Conservation (phyloP, 352 stramenopile genomes). For the Phytophthora boehmeriae region DNA sequence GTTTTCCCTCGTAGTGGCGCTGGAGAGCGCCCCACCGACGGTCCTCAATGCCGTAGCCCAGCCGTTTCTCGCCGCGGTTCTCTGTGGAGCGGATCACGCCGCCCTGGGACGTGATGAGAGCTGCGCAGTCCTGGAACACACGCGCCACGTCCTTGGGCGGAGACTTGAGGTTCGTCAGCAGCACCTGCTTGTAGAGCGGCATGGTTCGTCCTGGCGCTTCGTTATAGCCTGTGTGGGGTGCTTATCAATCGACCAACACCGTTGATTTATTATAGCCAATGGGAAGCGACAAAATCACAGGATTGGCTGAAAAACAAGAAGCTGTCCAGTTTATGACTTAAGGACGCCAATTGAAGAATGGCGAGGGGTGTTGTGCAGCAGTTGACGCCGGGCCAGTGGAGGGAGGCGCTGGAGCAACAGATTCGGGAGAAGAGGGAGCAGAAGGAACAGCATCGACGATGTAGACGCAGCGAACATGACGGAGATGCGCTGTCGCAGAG, state of each 20-base stretch:
- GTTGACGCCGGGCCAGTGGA: constrained; percentile 48
- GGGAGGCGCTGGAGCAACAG: constrained; percentile 51
- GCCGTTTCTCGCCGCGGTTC: constrained; percentile 82
- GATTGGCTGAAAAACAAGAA: neutral
- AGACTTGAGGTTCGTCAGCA: constrained; percentile 89
- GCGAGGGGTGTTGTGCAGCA: constrained; percentile 42
- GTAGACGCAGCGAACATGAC: neutral
- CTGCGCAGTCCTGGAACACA: constrained; percentile 83
- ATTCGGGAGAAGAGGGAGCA: constrained; percentile 51
- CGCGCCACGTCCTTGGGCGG: constrained; percentile 82
- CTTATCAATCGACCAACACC: constrained; percentile 9
- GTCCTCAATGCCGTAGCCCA: constrained; percentile 87
- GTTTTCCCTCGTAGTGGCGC: constrained; percentile 86
- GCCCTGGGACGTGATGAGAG: constrained; percentile 67
- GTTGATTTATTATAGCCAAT: constrained; percentile 36
- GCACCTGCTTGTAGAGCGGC: constrained; percentile 91
- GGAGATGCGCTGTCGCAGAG: constrained; percentile 23
- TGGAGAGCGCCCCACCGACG: constrained; percentile 85
- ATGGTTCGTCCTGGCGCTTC: constrained; percentile 34
- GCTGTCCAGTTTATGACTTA: neutral
- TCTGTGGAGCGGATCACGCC: constrained; percentile 80
- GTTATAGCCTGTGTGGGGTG: constrained; percentile 17
- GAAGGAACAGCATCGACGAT: neutral
- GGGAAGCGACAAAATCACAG: neutral
- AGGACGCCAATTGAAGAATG: constrained; percentile 5